Conservation (phyloP, 306 rosid genomes). For the Inga oerstediana region DNA sequence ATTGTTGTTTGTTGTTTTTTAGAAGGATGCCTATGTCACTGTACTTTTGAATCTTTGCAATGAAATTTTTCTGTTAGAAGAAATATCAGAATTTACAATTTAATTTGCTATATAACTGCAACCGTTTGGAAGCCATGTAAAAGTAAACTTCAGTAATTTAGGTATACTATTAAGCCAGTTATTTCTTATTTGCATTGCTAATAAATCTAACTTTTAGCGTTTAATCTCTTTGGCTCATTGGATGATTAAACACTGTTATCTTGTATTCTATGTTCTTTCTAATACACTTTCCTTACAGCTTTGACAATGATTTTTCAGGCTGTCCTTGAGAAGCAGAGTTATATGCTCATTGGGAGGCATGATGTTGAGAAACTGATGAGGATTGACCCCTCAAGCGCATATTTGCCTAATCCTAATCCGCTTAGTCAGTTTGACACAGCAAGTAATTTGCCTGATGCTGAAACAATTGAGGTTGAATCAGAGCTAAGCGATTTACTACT, state of each 20-base stretch:
- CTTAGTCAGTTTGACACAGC: constrained; percentile 55
- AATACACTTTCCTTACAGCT: constrained; percentile 13
- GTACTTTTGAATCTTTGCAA: neutral
- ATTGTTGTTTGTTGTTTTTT: neutral
- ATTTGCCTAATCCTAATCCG: constrained; percentile 70
- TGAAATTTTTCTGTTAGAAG: neutral
- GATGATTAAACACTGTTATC: neutral
- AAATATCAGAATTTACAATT: neutral
- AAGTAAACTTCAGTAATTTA: neutral
- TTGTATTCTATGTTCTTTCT: constrained; percentile 11
- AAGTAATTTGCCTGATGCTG: constrained; percentile 66
- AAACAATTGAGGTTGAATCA: constrained; percentile 74
- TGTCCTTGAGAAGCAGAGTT: constrained; percentile 99
- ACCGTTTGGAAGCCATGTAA: neutral
- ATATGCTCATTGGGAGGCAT: constrained; percentile 98
- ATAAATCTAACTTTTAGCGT: neutral
- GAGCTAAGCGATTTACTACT: constrained; percentile 74
- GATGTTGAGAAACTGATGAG: constrained; percentile 95
- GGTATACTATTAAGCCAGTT: neutral
- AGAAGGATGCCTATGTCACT: neutral
- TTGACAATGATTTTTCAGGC: constrained; percentile 62
- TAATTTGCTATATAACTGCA: neutral
- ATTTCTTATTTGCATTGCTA: neutral
- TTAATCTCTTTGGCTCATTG: neutral
- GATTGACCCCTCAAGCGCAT: constrained; percentile 79